Evolutionary conservation across 2,329 filamentous ascomycete species (phyloP), one percentile per base, ranked within the genome.

Genomic region (Sporothrix euskadiensis): DNA sequence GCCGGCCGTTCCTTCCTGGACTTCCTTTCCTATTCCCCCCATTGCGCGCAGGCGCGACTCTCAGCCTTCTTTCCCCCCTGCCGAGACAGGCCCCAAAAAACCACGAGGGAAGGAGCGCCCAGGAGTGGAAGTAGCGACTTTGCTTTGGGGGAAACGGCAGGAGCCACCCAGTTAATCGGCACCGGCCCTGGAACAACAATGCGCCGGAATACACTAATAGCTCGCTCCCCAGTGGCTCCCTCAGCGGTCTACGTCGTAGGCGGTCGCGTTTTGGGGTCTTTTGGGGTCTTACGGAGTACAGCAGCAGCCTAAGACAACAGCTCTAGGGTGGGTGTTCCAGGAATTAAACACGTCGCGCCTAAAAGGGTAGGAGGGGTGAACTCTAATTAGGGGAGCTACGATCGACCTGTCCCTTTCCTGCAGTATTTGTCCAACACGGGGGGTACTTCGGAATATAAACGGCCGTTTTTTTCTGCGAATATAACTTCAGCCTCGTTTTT

Each of bases 281-380:
- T 22, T 65, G 19, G 39, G 39, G 61, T 47, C 39, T 65, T 65
- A 65, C 26, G 26, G 26, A 26, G 26, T 26, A 26, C 61, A 65
- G 39, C 61, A 65, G 59, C 1, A n/a, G 32, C 35, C 59, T 6
- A 22, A 65, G 35, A 47, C 61, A 66, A 19, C 35, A 35, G 35
- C 35, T 35, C 39, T n/a, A 10, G 5, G 5, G 39, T 26, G 5
- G 61, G n/a, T 47, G 1, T 54, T 69, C 8, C 9, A 22, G 30
- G 26, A 22, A 39, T 44, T 35, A 69, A 73, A 65, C 74, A 74
- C 57, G 70, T 73, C 65, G 72, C 74, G 69, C 75, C 72, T 73
- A 71, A 73, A 72, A 41, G 47, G 75, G 73, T 68, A 74, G 39
- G 74, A 71, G 73, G 75, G 75, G 75, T 49, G 69, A 56, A n/a